Percentiles rank a stretch among this genome's conserved stretches.
Evolutionary conservation across 306 rosid species (phyloP).

Genomic region (Fagus sylvatica): DNA sequence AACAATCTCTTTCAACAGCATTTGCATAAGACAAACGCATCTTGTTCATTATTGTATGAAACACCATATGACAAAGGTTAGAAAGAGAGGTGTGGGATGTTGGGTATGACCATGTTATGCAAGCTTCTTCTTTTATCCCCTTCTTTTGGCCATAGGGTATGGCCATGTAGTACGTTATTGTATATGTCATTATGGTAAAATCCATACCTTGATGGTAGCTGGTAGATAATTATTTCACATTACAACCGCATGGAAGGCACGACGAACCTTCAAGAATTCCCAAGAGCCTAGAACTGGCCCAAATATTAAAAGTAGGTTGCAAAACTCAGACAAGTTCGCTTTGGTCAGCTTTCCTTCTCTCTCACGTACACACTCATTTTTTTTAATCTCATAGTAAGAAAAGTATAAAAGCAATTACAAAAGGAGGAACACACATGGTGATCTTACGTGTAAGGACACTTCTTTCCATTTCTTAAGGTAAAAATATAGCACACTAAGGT

Average conservation of each 20-base stretch:
- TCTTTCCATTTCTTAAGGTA: background rate
- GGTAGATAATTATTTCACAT: background rate
- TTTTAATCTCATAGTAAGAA: background rate
- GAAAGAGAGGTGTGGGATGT: constrained; percentile 58
- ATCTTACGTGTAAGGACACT: background rate
- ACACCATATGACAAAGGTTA: constrained; percentile 40
- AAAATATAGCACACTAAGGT: background rate
- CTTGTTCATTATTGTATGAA: constrained; percentile 52
- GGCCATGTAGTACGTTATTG: too few relatives aligned
- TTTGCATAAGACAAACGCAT: constrained; percentile 62
- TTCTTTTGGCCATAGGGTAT: too few relatives aligned
- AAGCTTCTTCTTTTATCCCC: too few relatives aligned
- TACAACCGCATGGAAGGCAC: background rate
- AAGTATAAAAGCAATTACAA: background rate
- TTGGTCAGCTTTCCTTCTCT: background rate
- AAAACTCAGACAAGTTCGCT: background rate
- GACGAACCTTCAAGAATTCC: background rate
- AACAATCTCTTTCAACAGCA: constrained; percentile 28
- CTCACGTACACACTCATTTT: too few relatives aligned
- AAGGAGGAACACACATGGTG: background rate
- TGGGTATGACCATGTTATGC: constrained; percentile 41
- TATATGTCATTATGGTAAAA: too few relatives aligned
- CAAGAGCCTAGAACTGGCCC: background rate
- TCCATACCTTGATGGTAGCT: too few relatives aligned
- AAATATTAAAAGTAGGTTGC: background rate